phyloP scores from a whole-genome alignment of 768 basidiomycete genomes.

The Ephemerocybe angulata region DNA sequence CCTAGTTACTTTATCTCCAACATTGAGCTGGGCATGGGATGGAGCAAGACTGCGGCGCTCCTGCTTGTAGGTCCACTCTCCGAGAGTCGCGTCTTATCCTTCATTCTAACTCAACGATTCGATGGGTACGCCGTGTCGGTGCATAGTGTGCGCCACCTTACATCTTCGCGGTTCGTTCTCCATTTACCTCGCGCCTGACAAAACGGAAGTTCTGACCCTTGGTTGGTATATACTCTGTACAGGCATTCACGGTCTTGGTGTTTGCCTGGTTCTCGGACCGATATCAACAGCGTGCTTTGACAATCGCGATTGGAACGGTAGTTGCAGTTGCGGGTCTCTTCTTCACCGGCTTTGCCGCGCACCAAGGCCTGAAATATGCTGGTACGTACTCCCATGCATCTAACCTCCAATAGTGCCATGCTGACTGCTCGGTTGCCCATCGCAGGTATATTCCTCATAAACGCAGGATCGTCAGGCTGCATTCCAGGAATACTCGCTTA shows the following conservation, averaged over 20 bases:
- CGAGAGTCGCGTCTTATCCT: no score
- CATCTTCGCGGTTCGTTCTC: constrained; percentile 40
- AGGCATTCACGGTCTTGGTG: constrained; percentile 38
- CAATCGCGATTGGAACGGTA: constrained; percentile 39
- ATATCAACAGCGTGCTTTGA: constrained; percentile 37
- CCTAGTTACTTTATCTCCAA: constrained; percentile 43
- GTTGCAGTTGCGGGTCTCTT: constrained; percentile 40
- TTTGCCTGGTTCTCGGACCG: constrained; percentile 48
- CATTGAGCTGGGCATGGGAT: constrained; percentile 48
- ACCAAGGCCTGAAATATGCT: constrained; percentile 37
- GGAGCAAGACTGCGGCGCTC: constrained; percentile 39
- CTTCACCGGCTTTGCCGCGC: constrained; percentile 36
- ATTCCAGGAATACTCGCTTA: constrained; percentile 49
- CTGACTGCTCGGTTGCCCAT: background rate
- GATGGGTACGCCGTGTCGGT: background rate
- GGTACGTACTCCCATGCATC: constrained; percentile 35
- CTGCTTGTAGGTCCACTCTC: constrained; percentile 31
- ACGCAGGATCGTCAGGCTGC: constrained; percentile 42
- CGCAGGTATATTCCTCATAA: constrained; percentile 43
- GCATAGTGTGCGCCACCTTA: constrained; percentile 47
- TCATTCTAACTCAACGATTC: background rate
- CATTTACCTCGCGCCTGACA: constrained; percentile 3
- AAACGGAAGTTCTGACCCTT: constrained; percentile 7
- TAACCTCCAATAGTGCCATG: no score
- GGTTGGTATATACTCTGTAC: background rate